Evolutionary conservation across 441 rosid genomes (phyloP).

Genomic region (Eugenia klotzschiana): DNA sequence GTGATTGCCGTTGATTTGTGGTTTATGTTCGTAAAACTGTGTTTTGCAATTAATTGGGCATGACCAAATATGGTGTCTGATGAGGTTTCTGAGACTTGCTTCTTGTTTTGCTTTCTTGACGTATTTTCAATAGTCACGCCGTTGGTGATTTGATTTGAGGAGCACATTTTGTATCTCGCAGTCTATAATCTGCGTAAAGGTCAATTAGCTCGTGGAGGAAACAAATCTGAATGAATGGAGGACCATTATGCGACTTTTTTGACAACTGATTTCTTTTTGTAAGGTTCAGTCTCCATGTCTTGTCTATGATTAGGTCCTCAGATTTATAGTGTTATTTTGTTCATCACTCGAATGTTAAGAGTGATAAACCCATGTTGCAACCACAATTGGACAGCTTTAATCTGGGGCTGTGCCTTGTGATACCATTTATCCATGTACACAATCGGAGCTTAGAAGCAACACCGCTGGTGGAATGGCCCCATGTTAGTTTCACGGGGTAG

Average conservation of each 20-base stretch:
- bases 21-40: not conserved
- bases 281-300: not conserved
- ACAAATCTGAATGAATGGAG: not conserved
- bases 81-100: not conserved
- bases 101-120: not conserved
- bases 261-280: not conserved
- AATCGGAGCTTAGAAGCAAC: not conserved
- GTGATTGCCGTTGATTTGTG: not conserved
- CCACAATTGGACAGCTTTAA: not conserved
- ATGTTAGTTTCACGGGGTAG: not conserved
- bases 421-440: not conserved
- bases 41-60: not conserved
- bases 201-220: not conserved
- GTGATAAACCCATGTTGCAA: not conserved
- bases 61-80: not conserved
- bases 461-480: not conserved
- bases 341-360: not conserved
- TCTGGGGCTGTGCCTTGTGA: not conserved
- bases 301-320: not conserved
- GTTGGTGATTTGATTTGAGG: not conserved
- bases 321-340: not conserved
- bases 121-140: not conserved
- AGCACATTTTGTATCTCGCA: not conserved
- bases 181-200: not conserved
- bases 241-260: not conserved